These are phyloP conservation scores for Xylaria sp. DNA, from an alignment of 2,329 filamentous ascomycete genomes.

Conservation along the genomic window DNA sequence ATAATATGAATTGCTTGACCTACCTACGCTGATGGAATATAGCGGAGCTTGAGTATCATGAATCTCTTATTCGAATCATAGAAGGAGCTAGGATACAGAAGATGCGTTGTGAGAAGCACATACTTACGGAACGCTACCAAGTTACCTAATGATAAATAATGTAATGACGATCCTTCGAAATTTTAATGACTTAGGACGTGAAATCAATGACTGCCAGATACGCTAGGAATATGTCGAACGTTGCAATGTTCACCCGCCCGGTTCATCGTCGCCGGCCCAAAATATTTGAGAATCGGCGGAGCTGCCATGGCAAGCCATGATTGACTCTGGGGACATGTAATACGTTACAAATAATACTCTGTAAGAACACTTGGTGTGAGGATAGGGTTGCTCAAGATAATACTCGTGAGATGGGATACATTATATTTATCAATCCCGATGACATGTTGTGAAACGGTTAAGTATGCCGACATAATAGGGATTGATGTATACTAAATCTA, in stretches of 20 bases:
- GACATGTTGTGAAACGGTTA: not conserved
- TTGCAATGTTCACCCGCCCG: too few species aligned
- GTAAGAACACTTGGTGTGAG: not conserved
- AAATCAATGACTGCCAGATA: too few species aligned
- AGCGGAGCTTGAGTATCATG: not conserved
- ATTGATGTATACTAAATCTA: not conserved
- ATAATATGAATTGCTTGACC: not conserved
- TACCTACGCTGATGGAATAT: not conserved
- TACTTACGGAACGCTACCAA: not conserved
- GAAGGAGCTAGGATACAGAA: not conserved
- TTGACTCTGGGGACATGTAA: not conserved
- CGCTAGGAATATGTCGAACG: too few species aligned
- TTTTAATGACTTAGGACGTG: not conserved
- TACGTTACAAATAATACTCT: too few species aligned
- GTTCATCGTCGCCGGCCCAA: not conserved
- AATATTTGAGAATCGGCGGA: not conserved
- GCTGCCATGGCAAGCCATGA: not conserved
- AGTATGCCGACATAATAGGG: not conserved
- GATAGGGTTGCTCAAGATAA: not conserved
- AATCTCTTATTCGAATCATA: not conserved
- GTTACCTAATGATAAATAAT: not conserved
- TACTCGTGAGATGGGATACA: not conserved
- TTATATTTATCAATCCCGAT: not conserved
- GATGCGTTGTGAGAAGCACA: not conserved
- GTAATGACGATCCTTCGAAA: too few species aligned